A percentile compares a stretch with the other conserved stretches of the same genome.
phyloP scores from a whole-genome alignment of 805 yeast genomes.

The Cyberlindnera maclurae region DNA sequence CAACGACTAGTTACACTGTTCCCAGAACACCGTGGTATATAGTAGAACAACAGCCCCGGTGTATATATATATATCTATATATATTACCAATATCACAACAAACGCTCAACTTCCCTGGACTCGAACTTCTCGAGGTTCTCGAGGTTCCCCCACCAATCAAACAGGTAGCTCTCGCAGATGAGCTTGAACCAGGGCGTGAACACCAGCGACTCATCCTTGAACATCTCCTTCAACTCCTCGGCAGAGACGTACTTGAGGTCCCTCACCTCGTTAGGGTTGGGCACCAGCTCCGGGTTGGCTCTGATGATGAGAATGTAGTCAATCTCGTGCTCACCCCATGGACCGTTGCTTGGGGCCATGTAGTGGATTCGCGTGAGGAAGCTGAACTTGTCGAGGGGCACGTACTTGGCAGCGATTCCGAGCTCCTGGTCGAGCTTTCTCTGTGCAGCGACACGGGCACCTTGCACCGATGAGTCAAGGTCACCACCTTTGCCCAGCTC shows the following conservation, averaged over 20 bases:
- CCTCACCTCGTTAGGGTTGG: slow-evolving; percentile 80
- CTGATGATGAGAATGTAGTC: slow-evolving; percentile 84
- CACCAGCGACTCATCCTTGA: slow-evolving; percentile 51
- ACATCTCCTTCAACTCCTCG: slow-evolving; percentile 66
- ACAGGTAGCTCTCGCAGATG: slow-evolving; percentile 85
- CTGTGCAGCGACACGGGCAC: slow-evolving; percentile 83
- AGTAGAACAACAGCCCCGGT: neutral
- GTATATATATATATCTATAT: neutral
- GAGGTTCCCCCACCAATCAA: slow-evolving; percentile 88
- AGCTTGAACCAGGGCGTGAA: slow-evolving; percentile 99
- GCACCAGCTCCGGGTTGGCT: slow-evolving; percentile 42
- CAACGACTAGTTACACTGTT: too few relatives aligned
- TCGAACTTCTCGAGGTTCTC: slow-evolving; percentile 46
- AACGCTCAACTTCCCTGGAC: slow-evolving; percentile 28
- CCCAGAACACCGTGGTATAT: too few relatives aligned
- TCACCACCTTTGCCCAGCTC: slow-evolving; percentile 59
- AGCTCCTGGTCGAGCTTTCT: slow-evolving; percentile 90
- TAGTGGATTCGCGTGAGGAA: slow-evolving; percentile 93
- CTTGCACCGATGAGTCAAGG: slow-evolving; percentile 57
- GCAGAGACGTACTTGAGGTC: slow-evolving; percentile 70
- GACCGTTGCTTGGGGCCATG: slow-evolving; percentile 72
- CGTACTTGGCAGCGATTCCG: slow-evolving; percentile 63
- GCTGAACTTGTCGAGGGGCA: slow-evolving; percentile 60
- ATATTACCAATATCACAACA: slow-evolving; percentile 8
- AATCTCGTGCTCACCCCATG: slow-evolving; percentile 97